Evolutionary conservation across 345 rosid genomes (phyloP).

Genomic region (Viola odorata): DNA sequence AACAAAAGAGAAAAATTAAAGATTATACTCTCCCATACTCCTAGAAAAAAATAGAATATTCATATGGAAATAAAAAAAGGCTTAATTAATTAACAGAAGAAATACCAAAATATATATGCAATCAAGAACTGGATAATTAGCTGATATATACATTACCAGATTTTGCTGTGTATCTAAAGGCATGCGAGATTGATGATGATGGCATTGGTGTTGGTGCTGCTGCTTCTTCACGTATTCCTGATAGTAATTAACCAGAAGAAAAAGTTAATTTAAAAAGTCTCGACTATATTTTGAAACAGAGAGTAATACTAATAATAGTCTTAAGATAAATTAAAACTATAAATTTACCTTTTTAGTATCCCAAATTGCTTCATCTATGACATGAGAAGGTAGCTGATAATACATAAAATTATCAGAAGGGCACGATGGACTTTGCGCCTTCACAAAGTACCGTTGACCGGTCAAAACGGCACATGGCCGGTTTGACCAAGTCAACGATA

Average conservation of each 20-base stretch:
- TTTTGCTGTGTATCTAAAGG: slow-evolving; percentile 14
- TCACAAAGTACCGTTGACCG: too few relatives aligned
- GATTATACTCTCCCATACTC: too few relatives aligned
- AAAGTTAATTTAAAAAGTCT: too few relatives aligned
- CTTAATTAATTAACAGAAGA: background rate
- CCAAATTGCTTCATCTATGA: slow-evolving; percentile 38
- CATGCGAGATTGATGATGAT: slow-evolving; percentile 15
- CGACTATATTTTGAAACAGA: background rate
- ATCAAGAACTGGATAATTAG: too few relatives aligned
- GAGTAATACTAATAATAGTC: too few relatives aligned
- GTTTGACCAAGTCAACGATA: too few relatives aligned
- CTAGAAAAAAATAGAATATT: too few relatives aligned
- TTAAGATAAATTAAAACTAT: background rate
- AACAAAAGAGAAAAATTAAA: too few relatives aligned
- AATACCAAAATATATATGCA: background rate
- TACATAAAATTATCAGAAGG: too few relatives aligned
- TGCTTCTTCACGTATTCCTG: slow-evolving; percentile 18
- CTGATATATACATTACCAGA: slow-evolving; percentile 8
- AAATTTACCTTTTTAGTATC: slow-evolving; percentile 17
- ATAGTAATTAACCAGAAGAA: background rate
- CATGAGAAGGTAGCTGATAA: slow-evolving; percentile 56
- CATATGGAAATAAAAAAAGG: too few relatives aligned
- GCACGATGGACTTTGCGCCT: too few relatives aligned
- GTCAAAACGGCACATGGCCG: too few relatives aligned
- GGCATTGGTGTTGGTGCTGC: background rate